Base-by-base conservation (phyloP, 306 rosid genomes). In the Datisca glomerata region DNA sequence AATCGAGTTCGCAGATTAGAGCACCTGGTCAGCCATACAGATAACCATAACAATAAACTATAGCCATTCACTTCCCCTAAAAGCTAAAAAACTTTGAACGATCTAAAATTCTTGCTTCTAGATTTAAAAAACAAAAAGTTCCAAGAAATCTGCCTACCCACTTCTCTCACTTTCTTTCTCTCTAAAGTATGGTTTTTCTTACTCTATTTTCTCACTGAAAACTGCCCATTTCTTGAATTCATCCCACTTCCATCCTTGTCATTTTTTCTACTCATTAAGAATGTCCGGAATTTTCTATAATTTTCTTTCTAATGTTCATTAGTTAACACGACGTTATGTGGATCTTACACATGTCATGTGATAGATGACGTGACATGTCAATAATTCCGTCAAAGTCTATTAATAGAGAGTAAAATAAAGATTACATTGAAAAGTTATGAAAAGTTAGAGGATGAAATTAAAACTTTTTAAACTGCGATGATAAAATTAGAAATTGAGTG, bases 241-340 rank as follows among this genome's bases (percentile, higher is more conserved):
- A 47, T 48, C 43, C 68, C 21, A 22, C 45, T 41, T 17, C 56
- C 37, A 53, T 41, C 76, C 61, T 45, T 73, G 75, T 70, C 80
- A 59, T 65, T 59, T 64, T 60, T 60, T 41, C 13, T 55, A 8
- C 28, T 24, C 47, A 40, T 37, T 3, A 13, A 28, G 16, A 38
- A 45, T 12, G 37, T 33, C 40, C 54, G 23, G n/a, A n/a, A n/a
- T n/a, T 24, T 40, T 33, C 57, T 15, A n/a, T n/a, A n/a, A n/a
- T 16, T 31, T 27, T 18, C 42, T 23, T 27, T 32, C 18, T 24
- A 12, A 20, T 34, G 9, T 21, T 22, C 24, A 33, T n/a, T 42
- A 35, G n/a, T n/a, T n/a, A n/a, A n/a, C n/a, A n/a, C n/a, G n/a
- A n/a, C n/a, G n/a, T n/a, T n/a, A n/a, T n/a, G n/a, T n/a, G n/a